Evolutionary conservation across 1,284 basidiomycete species (phyloP).

Genomic region (Cutaneotrichosporon sp.): DNA sequence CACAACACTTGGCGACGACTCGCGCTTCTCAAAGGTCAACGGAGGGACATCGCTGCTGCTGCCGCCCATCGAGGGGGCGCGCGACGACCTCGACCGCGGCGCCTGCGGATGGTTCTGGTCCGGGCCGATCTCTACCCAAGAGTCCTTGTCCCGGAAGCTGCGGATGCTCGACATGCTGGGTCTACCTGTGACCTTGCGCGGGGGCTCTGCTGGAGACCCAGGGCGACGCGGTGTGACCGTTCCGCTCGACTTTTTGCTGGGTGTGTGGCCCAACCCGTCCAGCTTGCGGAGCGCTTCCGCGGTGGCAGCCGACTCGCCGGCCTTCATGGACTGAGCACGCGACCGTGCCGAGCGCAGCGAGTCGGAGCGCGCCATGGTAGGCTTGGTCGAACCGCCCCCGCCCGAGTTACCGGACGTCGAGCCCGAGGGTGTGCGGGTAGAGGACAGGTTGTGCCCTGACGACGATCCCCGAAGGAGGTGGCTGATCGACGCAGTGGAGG

Average conservation of each 20-base stretch:
- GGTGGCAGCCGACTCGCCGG: constrained; percentile 65
- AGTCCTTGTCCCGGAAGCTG: constrained; percentile 17
- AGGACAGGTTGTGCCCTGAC: constrained; percentile 43
- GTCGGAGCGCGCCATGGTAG: constrained; percentile 11
- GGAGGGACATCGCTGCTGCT: constrained; percentile 12
- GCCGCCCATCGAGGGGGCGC: constrained; percentile 4
- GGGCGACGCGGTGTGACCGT: constrained; percentile 2
- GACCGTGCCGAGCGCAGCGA: constrained; percentile 12
- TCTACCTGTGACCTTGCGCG: constrained; percentile 6
- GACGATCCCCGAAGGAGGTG: constrained; percentile 65
- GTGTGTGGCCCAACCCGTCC: constrained; percentile 78
- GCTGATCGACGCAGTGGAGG: constrained; percentile 74
- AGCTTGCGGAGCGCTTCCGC: constrained; percentile 87
- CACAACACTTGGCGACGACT: constrained; percentile 79
- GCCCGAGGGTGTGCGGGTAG: constrained; percentile 29
- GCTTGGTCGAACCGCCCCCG: constrained; percentile 23
- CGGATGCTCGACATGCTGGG: constrained; percentile 8
- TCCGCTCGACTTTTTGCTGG: constrained; percentile 50
- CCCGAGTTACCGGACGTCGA: constrained; percentile 31
- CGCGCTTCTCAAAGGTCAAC: constrained; percentile 57
- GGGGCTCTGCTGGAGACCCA: constrained; percentile 53
- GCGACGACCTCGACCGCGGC: neutral
- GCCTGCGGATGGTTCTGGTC: neutral
- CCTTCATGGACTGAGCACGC: constrained; percentile 15
- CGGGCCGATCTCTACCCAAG: constrained; percentile 3